A percentile compares a stretch with the other conserved stretches of the same genome.
Conservation (phyloP, 192 early-diverging fungal species). For the Oehlia diaphana region DNA sequence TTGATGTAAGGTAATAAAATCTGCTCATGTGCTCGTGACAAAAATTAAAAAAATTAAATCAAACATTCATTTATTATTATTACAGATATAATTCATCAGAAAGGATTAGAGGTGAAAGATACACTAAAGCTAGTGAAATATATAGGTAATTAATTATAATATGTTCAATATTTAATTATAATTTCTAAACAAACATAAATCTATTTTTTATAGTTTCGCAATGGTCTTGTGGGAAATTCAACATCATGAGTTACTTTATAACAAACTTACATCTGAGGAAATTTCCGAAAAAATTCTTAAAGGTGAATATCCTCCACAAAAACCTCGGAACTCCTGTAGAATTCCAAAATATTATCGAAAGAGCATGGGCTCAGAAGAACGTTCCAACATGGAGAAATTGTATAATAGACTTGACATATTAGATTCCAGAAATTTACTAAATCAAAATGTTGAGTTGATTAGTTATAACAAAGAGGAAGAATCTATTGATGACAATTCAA, state of each 20-base stretch:
- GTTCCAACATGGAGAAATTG: background rate
- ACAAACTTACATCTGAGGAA: background rate
- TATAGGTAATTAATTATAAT: background rate
- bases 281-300: background rate
- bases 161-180: too few relatives aligned
- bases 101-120: background rate
- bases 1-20: too few relatives aligned
- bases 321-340: background rate
- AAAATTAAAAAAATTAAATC: background rate
- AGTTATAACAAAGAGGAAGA: background rate
- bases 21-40: too few relatives aligned
- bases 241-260: background rate
- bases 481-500: background rate
- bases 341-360: background rate
- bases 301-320: background rate
- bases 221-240: slow-evolving; percentile 5
- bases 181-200: too few relatives aligned
- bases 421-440: background rate
- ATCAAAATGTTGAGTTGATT: background rate
- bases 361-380: background rate
- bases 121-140: background rate
- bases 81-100: background rate
- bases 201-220: background rate
- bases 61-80: background rate
- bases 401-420: background rate